phyloP scores from a whole-genome alignment of 192 early-diverging fungal species.

The Backusella circina region DNA sequence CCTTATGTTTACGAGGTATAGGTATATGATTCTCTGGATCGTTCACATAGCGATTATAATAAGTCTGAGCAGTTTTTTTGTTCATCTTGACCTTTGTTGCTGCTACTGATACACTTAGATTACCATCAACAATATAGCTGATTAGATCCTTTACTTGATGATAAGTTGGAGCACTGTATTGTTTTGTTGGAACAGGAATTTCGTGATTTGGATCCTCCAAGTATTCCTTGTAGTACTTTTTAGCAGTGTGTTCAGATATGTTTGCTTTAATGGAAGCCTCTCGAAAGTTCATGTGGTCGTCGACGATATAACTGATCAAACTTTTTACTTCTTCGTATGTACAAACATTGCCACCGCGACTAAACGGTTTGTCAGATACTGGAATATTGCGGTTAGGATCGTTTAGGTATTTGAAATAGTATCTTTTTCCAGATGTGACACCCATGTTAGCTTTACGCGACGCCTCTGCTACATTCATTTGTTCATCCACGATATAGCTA shows the following conservation, averaged over 20 bases:
- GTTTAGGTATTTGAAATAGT: neutral
- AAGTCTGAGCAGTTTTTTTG: neutral
- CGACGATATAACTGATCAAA: neutral
- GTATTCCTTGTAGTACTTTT: neutral
- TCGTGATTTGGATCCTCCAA: neutral
- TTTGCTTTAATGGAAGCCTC: neutral
- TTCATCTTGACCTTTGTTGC: neutral
- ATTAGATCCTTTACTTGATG: neutral
- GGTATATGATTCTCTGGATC: neutral
- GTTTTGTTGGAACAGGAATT: neutral
- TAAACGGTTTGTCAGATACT: neutral
- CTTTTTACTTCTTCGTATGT: neutral
- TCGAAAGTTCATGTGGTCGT: neutral
- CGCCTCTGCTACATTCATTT: neutral
- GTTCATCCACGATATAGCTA: neutral
- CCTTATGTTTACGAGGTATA: neutral
- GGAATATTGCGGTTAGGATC: neutral
- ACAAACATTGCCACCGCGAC: neutral
- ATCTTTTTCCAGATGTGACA: neutral
- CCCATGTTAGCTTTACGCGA: neutral
- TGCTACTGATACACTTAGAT: neutral
- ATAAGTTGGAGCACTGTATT: neutral
- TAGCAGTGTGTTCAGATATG: neutral
- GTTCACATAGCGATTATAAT: neutral
- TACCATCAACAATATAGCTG: neutral